Evolutionary conservation across 1,139 yeast genomes (phyloP), one percentile per base, ranked within the genome.

Genomic region (Barnettozyma hawaiiensis): DNA sequence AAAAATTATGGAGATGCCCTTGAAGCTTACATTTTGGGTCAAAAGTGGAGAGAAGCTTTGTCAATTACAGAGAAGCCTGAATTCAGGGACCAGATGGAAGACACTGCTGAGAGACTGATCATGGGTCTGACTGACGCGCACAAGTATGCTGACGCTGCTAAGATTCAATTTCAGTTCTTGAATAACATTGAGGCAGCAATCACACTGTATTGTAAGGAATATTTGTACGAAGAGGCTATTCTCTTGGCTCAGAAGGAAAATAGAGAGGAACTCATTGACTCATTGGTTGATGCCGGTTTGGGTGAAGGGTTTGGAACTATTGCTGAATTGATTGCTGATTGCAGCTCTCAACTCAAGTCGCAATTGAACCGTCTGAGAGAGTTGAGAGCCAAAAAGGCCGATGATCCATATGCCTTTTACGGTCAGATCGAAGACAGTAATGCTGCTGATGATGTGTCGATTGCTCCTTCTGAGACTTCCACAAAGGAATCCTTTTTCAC

Each of bases 401-500:
- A 77, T 46, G 96, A 90, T 61, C 97, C 97, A 7, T 81, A 79
- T 57, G 81, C 85, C 2, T 92, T 87, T 58, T 87, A 82, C 60
- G 89, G 89, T 12, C 74, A 73, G 43, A 34, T 53, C 10, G 85
- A 78, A 33, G 85, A 79, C 45, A 69, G 74, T 37, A 95, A 86
- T 51, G 76, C 85, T 14, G 92, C 96, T 1, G 99, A 92, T 62
- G 85, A 90, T 61, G 95, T 94, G 3, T 90, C 97, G 0, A 75
- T 94, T 49, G 97, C 97, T 0, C 94, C 96, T 1, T 85, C 97
- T 0, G 97, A 89, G 60, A 82, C 96, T 0, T 85, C 96, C 0
- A 85, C 96, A 0, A 83, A 89, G 11, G 95, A 94, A 23, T 89
- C 97, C 0, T 86, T 90, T 61, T 85, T 89, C 65, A 92, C 98